Conservation (phyloP, 305 asterid genomes). For the Rubia peregrina region DNA sequence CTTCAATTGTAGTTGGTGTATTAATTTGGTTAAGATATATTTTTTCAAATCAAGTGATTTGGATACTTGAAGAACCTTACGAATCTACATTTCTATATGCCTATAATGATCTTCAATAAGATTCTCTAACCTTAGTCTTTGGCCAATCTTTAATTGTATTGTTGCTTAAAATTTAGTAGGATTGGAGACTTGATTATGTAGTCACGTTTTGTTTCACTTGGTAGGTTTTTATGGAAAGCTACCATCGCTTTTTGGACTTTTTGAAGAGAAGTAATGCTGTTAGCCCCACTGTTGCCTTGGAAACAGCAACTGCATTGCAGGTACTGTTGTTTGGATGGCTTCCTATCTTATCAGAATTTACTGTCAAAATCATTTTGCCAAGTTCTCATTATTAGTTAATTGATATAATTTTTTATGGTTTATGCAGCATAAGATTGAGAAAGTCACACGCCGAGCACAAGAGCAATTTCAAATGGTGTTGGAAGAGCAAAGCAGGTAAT, state of each 20-base stretch:
- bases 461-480: constrained; percentile 97
- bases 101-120: neutral
- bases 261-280: constrained; percentile 91
- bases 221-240: constrained; percentile 82
- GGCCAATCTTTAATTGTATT: neutral
- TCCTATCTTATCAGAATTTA: constrained; percentile 14
- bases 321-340: constrained; percentile 26
- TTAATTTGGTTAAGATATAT: neutral
- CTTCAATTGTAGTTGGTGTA: neutral
- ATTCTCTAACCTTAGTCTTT: neutral
- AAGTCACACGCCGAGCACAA: constrained; percentile 93
- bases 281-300: constrained; percentile 88
- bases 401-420: constrained; percentile 30
- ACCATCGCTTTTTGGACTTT: constrained; percentile 69
- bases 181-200: neutral
- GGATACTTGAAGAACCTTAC: neutral
- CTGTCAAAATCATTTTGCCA: constrained; percentile 7
- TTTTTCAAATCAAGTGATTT: neutral
- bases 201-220: constrained; percentile 7
- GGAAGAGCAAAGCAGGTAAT: constrained; percentile 93
- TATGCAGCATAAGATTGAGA: constrained; percentile 84
- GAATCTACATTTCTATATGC: neutral
- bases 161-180: neutral
- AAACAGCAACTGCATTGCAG: constrained; percentile 97
- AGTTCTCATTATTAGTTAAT: constrained; percentile 11